Evolutionary conservation across 352 stramenopile genomes (phyloP).

Genomic region (Phytopythium oedochilum): DNA sequence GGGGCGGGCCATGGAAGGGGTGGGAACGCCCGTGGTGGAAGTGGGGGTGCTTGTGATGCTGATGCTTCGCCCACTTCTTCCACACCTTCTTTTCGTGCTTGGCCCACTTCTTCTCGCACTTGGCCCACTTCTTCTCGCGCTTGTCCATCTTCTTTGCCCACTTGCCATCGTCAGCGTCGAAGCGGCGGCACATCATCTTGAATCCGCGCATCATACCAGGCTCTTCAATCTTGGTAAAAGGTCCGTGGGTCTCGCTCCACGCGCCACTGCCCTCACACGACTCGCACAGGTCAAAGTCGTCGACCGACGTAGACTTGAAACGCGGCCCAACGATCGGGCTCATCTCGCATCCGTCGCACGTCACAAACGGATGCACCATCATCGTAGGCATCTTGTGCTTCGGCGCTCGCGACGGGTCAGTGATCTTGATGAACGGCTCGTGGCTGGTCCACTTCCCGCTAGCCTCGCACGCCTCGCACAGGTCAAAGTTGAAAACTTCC

Average conservation of each 20-base stretch:
- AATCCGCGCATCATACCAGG: slow-evolving; percentile 18
- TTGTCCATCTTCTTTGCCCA: slow-evolving; percentile 11
- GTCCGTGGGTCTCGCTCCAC: slow-evolving; percentile 44
- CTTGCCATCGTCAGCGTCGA: slow-evolving; percentile 13
- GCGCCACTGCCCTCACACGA: slow-evolving; percentile 37
- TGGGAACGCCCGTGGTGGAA: background rate
- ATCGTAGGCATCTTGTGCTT: slow-evolving; percentile 25
- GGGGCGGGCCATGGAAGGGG: background rate
- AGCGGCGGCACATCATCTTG: slow-evolving; percentile 25
- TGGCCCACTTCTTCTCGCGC: slow-evolving; percentile 14
- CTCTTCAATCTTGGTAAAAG: slow-evolving; percentile 47
- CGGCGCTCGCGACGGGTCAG: slow-evolving; percentile 42
- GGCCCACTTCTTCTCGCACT: slow-evolving; percentile 20
- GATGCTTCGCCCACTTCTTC: slow-evolving; percentile 7
- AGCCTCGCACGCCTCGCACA: slow-evolving; percentile 68
- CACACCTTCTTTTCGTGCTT: slow-evolving; percentile 19
- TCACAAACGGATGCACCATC: slow-evolving; percentile 41
- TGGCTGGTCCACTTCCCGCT: slow-evolving; percentile 38
- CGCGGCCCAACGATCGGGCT: slow-evolving; percentile 52
- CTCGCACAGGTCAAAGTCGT: slow-evolving; percentile 73
- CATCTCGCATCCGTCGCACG: slow-evolving; percentile 60
- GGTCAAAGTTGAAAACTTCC: slow-evolving; percentile 67
- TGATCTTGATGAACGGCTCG: slow-evolving; percentile 80
- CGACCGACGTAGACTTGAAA: slow-evolving; percentile 56
- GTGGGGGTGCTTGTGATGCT: slow-evolving; percentile 1